Evolutionary conservation across 208 protist species (phyloP).

Genomic region (Acanthamoeba castellanii): DNA sequence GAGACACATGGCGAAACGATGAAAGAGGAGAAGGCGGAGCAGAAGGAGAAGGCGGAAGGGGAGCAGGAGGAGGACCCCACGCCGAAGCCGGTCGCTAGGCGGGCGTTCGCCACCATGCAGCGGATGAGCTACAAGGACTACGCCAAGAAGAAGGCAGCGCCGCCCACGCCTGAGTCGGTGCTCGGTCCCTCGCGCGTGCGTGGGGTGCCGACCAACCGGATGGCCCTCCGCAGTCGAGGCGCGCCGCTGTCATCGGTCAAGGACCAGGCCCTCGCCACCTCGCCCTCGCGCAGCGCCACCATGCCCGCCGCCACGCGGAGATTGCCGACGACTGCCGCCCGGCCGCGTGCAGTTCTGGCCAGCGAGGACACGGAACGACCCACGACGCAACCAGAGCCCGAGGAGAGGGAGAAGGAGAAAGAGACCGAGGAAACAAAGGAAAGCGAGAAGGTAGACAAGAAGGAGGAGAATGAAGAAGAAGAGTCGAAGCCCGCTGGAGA

Average conservation of each 20-base stretch:
- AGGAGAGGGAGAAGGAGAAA: neutral
- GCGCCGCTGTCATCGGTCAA: conserved; percentile 4
- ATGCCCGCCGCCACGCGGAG: neutral
- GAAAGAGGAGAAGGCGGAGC: neutral
- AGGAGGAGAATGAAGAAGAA: neutral
- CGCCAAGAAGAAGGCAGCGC: neutral
- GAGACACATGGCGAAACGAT: neutral
- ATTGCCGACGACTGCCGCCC: neutral
- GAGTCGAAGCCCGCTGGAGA: neutral
- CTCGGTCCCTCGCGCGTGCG: conserved; percentile 45
- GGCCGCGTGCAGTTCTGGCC: neutral
- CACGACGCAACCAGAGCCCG: no score
- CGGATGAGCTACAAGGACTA: conserved; percentile 67
- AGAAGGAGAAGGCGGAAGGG: neutral
- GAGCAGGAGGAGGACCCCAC: neutral
- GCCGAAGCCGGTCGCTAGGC: neutral
- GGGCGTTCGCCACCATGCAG: conserved; percentile 52
- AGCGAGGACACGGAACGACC: neutral
- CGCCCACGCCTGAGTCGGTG: conserved; percentile 28
- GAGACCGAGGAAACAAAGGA: no score
- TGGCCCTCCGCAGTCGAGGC: conserved; percentile 18
- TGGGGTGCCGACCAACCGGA: conserved; percentile 1
- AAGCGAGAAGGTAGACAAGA: no score
- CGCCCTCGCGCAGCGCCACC: conserved; percentile 50
- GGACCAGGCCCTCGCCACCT: neutral